Evolutionary conservation across 2,329 filamentous ascomycete genomes (phyloP).

Genomic region (Penicillium sp.): DNA sequence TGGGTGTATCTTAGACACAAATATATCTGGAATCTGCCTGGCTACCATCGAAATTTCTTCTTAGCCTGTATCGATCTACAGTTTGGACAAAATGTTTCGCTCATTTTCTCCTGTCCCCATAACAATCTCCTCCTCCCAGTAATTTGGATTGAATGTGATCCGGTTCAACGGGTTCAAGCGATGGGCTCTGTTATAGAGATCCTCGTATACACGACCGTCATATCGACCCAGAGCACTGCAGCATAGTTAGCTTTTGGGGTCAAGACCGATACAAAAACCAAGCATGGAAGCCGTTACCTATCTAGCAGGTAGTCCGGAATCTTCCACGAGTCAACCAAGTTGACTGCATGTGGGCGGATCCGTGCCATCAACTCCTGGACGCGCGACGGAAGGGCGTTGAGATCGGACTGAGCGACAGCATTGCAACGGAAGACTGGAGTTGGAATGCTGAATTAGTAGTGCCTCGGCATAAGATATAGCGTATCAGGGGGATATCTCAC

Average conservation of each 20-base stretch:
- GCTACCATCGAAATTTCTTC: no score
- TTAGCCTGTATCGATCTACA: slow-evolving; percentile 12
- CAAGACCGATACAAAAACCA: neutral
- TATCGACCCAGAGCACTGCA: slow-evolving; percentile 56
- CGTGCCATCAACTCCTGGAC: slow-evolving; percentile 56
- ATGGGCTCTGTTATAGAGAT: slow-evolving; percentile 59
- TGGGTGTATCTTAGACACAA: no score
- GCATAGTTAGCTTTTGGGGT: neutral
- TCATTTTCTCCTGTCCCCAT: slow-evolving; percentile 30
- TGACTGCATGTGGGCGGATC: slow-evolving; percentile 59
- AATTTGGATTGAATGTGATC: slow-evolving; percentile 55
- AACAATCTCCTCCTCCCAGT: slow-evolving; percentile 37
- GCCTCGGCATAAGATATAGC: neutral
- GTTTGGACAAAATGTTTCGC: slow-evolving; percentile 24
- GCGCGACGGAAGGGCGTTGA: slow-evolving; percentile 49
- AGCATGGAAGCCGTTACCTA: slow-evolving; percentile 29
- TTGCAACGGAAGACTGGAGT: slow-evolving; percentile 50
- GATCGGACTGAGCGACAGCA: slow-evolving; percentile 49
- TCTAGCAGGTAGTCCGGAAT: slow-evolving; percentile 61
- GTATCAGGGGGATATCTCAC: slow-evolving; percentile 15
- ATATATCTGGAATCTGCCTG: no score
- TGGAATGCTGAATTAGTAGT: neutral
- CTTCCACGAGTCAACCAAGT: slow-evolving; percentile 59
- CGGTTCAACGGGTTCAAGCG: slow-evolving; percentile 58
- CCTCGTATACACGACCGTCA: slow-evolving; percentile 62